Evolutionary conservation across 371 early-diverging fungal genomes (phyloP), one percentile per base, ranked within the genome.

Genomic region (Dentiscutata heterogama): DNA sequence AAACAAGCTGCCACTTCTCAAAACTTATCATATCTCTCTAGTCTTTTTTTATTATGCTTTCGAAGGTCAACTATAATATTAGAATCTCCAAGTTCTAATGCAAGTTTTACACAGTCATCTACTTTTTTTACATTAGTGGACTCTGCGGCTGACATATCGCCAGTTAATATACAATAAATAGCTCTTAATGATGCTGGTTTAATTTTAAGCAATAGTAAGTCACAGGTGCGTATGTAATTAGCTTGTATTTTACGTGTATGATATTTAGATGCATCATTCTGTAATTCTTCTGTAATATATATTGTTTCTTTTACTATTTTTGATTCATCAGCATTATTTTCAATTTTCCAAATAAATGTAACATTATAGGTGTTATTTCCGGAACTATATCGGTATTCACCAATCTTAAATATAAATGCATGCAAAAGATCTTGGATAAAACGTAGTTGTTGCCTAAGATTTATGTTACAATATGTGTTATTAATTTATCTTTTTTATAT

Each of bases 281-380:
- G n/a, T 18, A 60, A 60, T 60, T 60, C 60, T 20, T n/a, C 25
- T 5, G 25, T 25, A 60, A 60, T 60, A 58, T 3, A n/a, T 20
- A 25, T 60, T 22, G 20, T 60, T 60, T 60, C 20, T 20, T 60
- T 7, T 60, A 60, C 22, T 22, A 25, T 60, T 60, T 7, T 60
- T 6, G 25, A 22, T 60, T 60, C 60, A 60, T 60, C 60, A 18
- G 60, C 60, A 22, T 18, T 20, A 22, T 18, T n/a, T 22, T 60
- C 60, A 60, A 60, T 60, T 60, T 60, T 60, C 60, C 60, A 60
- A 22, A 60, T 60, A 22, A 20, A 60, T 60, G 25, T 60, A 22
- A 20, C 60, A 25, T 60, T 11, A 60, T 22, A 60, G 25, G 60
- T 18, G 56, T 54, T 54, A 2, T 35, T 35, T 35, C 35, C 35